Conservation (phyloP, 352 stramenopile species). For the Phytopythium montanum region DNA sequence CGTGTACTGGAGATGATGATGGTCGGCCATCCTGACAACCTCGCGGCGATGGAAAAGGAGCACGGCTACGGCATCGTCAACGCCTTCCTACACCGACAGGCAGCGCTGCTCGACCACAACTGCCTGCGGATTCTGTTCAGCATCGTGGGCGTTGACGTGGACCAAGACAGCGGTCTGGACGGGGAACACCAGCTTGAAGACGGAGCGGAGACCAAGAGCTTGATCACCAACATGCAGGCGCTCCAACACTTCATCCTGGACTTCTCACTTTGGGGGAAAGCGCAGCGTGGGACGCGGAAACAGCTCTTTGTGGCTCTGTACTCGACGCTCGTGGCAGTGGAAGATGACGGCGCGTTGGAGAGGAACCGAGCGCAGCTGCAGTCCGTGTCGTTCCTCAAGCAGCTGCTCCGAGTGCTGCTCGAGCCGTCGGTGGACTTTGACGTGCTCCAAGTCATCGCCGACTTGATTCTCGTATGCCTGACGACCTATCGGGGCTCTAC, state of each 20-base stretch:
- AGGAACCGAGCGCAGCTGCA: slow-evolving; percentile 61
- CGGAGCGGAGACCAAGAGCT: not conserved
- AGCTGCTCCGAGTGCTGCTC: slow-evolving; percentile 69
- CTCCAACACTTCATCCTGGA: slow-evolving; percentile 74
- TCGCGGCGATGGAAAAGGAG: slow-evolving; percentile 63
- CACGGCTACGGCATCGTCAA: slow-evolving; percentile 73
- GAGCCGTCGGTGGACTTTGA: slow-evolving; percentile 43
- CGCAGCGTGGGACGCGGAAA: slow-evolving; percentile 27
- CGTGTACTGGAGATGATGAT: slow-evolving; percentile 35
- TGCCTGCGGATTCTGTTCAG: slow-evolving; percentile 41
- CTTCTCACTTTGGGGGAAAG: slow-evolving; percentile 64
- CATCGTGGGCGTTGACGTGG: slow-evolving; percentile 51
- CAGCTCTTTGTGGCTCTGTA: slow-evolving; percentile 67
- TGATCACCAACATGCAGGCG: slow-evolving; percentile 45
- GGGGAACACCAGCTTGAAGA: not conserved
- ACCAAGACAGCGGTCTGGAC: slow-evolving; percentile 2
- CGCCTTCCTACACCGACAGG: slow-evolving; percentile 59
- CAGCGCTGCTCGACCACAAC: slow-evolving; percentile 28
- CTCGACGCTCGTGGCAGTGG: slow-evolving; percentile 39
- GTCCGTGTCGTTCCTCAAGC: slow-evolving; percentile 55
- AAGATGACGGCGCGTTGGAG: slow-evolving; percentile 42
- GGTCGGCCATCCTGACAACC: slow-evolving; percentile 31
- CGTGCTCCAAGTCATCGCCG: slow-evolving; percentile 54
- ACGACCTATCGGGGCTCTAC: slow-evolving; percentile 29
- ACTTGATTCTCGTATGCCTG: slow-evolving; percentile 68